Conservation (phyloP, 1,284 basidiomycete species). For the Tylopilus orsonianus region DNA sequence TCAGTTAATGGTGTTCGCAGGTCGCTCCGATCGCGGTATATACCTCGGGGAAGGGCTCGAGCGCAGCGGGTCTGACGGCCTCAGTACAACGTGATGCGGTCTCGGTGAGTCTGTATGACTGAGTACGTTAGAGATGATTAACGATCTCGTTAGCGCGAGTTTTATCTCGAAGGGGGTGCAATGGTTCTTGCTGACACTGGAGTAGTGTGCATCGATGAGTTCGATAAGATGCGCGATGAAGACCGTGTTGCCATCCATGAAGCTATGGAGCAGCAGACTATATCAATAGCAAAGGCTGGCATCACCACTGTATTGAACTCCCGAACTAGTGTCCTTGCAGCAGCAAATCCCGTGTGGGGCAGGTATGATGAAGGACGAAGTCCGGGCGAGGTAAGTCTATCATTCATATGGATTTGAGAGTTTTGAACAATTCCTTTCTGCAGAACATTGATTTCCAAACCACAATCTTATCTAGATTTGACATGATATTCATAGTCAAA, state of each 20-base stretch:
- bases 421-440: not conserved
- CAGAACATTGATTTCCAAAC: slow-evolving; percentile 99
- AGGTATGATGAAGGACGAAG: slow-evolving; percentile 97
- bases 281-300: slow-evolving; percentile 98
- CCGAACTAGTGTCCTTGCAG: slow-evolving; percentile 93
- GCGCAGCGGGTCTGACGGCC: slow-evolving; percentile 97
- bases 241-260: slow-evolving; percentile 99
- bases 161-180: slow-evolving; percentile 98
- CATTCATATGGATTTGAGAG: not conserved
- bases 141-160: slow-evolving; percentile 72
- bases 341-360: slow-evolving; percentile 98
- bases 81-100: slow-evolving; percentile 94
- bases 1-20: slow-evolving; percentile 37
- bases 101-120: slow-evolving; percentile 58
- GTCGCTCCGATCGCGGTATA: slow-evolving; percentile 98
- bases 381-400: slow-evolving; percentile 79
- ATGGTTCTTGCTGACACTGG: slow-evolving; percentile 99
- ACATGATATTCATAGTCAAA: slow-evolving; percentile 99
- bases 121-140: slow-evolving; percentile 1
- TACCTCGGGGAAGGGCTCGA: slow-evolving; percentile 97
- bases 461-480: slow-evolving; percentile 97
- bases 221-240: slow-evolving; percentile 99
- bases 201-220: slow-evolving; percentile 99
- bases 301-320: slow-evolving; percentile 99
- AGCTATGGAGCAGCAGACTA: slow-evolving; percentile 99